Base-by-base conservation (phyloP, 177 flowering plant genomes). In the Telopea speciosissima region DNA sequence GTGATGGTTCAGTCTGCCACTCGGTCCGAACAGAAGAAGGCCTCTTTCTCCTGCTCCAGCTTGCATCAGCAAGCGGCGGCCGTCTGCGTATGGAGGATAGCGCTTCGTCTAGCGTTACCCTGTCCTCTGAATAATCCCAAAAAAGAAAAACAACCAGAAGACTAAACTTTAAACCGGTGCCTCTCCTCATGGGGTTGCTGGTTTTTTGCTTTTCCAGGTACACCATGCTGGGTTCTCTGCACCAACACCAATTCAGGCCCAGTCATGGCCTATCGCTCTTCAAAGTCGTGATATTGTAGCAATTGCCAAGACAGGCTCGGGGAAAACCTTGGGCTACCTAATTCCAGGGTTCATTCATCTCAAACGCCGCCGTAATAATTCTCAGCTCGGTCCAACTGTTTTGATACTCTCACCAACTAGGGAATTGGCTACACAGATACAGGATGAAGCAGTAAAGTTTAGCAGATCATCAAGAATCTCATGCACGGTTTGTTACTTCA, bases 231-330 rank as follows among this genome's bases (percentile, higher is more conserved):
- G 97, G 67, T 94, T 94, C 75, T 73, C 92, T 70, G 80, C 88
- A 24, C 98, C 97, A 62, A 89, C 97, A 66, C 98, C 98, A 78
- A 92, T 94, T 74, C 98, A 94, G 83, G 98, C 98, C 49, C 97
- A 94, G 78, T 87, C 98, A 40, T 94, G 97, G 98, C 98, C 98
- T 25, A 81, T 94, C 76, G 97, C 93, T 74, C 78, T 94, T 22
- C 86, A 85, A 78, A 79, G 81, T 68, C 92, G 90, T 68, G 98
- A 94, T 72, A 86, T 92, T 61, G 97, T 94, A n/a, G 98, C 97
- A 49, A 77, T 92, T 84, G 98, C 98, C 33, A 92, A 94, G 82
- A 94, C 98, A 9, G 98, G 98, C 26, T 94, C 98, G 2, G 97
- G 98, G 56, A 94, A 94, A 75, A 94, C 97, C 8, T 77, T 94